phyloP scores from a whole-genome alignment of 305 asterid genomes.

The Striga hermonthica region DNA sequence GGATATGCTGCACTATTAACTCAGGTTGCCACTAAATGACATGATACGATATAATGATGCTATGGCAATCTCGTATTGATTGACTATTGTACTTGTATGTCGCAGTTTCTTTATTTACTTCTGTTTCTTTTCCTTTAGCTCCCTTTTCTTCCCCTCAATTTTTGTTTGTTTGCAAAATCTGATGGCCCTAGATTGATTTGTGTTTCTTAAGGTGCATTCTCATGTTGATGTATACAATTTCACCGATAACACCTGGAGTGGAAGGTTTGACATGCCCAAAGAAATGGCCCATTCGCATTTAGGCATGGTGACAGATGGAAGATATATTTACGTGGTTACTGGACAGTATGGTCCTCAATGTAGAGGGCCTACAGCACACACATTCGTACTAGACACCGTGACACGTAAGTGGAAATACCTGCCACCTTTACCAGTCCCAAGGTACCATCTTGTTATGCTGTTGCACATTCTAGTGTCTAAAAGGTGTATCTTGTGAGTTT shows the following conservation, averaged over 20 bases:
- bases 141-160: neutral
- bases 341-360: constrained; percentile 98
- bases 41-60: neutral
- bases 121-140: neutral
- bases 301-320: constrained; percentile 95
- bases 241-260: constrained; percentile 87
- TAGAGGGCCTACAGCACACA: constrained; percentile 83
- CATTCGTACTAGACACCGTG: constrained; percentile 74
- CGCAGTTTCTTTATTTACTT: constrained; percentile 9
- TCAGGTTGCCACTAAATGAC: neutral
- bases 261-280: constrained; percentile 91
- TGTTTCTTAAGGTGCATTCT: constrained; percentile 71
- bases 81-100: neutral
- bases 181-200: constrained; percentile 17
- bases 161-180: constrained; percentile 17
- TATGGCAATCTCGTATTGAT: neutral
- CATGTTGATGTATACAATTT: constrained; percentile 91
- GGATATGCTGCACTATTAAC: neutral
- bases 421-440: constrained; percentile 85
- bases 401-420: constrained; percentile 69
- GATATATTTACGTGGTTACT: constrained; percentile 77
- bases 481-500: neutral
- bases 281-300: constrained; percentile 98
- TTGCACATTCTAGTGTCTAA: neutral
- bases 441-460: constrained; percentile 41